Evolutionary conservation across 2,329 filamentous ascomycete species (phyloP).

Genomic region (Cryphonectria japonica): DNA sequence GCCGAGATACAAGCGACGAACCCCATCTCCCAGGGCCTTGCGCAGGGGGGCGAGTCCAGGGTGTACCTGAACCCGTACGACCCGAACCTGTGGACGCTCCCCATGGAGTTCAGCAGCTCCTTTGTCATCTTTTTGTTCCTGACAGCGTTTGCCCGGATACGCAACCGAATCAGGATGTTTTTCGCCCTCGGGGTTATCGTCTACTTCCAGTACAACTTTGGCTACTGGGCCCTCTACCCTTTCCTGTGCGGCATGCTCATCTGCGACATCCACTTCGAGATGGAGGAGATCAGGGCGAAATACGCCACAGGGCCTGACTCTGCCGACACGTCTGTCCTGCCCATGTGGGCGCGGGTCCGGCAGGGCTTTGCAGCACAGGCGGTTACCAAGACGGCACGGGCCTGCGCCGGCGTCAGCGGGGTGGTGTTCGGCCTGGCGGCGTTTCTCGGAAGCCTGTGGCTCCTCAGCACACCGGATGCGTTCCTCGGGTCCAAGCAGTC

Average conservation of each 20-base stretch:
- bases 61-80: constrained; percentile 35
- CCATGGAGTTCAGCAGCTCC: constrained; percentile 43
- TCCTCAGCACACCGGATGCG: constrained; percentile 19
- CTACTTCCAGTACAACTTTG: constrained; percentile 35
- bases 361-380: not conserved
- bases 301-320: not conserved
- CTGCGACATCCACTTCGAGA: constrained; percentile 36
- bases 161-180: constrained; percentile 31
- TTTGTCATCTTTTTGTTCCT: constrained; percentile 41
- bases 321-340: not conserved
- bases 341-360: constrained; percentile 17
- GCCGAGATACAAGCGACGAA: constrained; percentile 29
- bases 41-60: constrained; percentile 11
- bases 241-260: constrained; percentile 40
- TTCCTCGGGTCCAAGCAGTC: not conserved
- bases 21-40: constrained; percentile 29
- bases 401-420: not conserved
- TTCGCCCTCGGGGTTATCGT: constrained; percentile 30
- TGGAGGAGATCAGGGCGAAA: constrained; percentile 26
- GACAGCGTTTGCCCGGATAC: constrained; percentile 37
- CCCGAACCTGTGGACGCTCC: constrained; percentile 43
- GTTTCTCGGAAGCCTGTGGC: constrained; percentile 17
- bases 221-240: constrained; percentile 37
- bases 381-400: not conserved
- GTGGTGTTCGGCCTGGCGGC: not conserved